phyloP scores from a whole-genome alignment of 148 eudicot species.

The Simmondsia chinensis region DNA sequence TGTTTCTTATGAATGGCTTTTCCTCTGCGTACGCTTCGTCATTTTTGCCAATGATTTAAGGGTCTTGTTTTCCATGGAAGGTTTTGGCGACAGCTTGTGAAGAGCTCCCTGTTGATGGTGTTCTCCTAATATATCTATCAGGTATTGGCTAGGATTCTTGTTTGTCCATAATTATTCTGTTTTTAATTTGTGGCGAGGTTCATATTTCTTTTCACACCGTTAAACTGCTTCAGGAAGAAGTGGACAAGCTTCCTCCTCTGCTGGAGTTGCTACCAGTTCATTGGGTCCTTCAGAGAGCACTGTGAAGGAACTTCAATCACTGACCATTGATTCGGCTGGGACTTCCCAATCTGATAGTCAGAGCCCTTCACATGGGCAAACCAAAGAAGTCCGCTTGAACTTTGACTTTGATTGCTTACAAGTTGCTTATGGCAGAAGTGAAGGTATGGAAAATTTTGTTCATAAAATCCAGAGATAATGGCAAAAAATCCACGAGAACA shows the following conservation, averaged over 20 bases:
- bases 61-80: conserved; percentile 25
- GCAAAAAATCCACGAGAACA: too few species aligned
- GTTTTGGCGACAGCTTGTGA: conserved; percentile 81
- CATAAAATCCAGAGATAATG: background rate
- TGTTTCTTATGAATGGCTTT: too few species aligned
- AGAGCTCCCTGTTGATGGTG: conserved; percentile 82
- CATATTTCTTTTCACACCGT: conserved; percentile 8
- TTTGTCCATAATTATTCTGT: background rate
- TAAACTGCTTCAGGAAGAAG: conserved; percentile 44
- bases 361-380: conserved; percentile 23
- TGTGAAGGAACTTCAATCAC: conserved; percentile 27
- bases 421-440: conserved; percentile 59
- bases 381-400: conserved; percentile 17
- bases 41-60: background rate
- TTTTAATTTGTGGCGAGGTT: background rate
- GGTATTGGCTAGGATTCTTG: conserved; percentile 25
- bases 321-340: conserved; percentile 16
- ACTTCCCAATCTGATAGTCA: conserved; percentile 23
- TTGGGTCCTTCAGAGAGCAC: conserved; percentile 19
- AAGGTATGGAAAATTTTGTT: conserved; percentile 37
- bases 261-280: conserved; percentile 30
- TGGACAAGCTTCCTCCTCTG: conserved; percentile 23
- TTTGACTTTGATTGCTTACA: conserved; percentile 38
- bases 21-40: too few species aligned
- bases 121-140: conserved; percentile 73